Conservation (phyloP, 768 basidiomycete species). For the Mycena pura region DNA sequence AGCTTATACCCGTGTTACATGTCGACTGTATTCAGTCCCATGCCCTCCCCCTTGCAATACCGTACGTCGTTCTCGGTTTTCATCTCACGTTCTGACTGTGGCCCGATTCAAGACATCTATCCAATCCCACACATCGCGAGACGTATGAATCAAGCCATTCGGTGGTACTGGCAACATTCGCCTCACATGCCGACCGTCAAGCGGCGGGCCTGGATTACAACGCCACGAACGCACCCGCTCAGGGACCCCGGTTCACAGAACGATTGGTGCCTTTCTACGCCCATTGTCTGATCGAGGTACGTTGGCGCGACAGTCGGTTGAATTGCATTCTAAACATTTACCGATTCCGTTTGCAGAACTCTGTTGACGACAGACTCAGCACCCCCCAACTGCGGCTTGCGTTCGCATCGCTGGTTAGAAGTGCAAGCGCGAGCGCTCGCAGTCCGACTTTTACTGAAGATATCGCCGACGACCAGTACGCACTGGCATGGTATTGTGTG, state of each 20-base stretch:
- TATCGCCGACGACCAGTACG: slow-evolving; percentile 37
- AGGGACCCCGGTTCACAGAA: slow-evolving; percentile 33
- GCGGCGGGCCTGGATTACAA: slow-evolving; percentile 4
- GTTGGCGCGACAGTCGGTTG: slow-evolving; percentile 16
- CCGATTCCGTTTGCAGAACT: slow-evolving; percentile 55
- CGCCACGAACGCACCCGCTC: slow-evolving; percentile 24
- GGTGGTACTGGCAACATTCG: slow-evolving; percentile 77
- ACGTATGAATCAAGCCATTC: slow-evolving; percentile 91
- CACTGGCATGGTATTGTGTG: slow-evolving; percentile 76
- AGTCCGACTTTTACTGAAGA: neutral
- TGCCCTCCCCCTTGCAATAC: slow-evolving; percentile 67
- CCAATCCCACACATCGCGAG: slow-evolving; percentile 64
- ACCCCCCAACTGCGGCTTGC: slow-evolving; percentile 75
- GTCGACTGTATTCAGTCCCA: slow-evolving; percentile 57
- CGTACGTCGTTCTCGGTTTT: slow-evolving; percentile 54
- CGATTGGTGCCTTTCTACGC: slow-evolving; percentile 79
- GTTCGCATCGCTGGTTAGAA: slow-evolving; percentile 71
- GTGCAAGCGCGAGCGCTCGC: slow-evolving; percentile 54
- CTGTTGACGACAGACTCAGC: slow-evolving; percentile 63
- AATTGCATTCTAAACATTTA: too few relatives aligned
- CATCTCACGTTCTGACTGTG: slow-evolving; percentile 12
- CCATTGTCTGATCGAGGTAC: slow-evolving; percentile 72
- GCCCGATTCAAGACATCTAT: slow-evolving; percentile 57
- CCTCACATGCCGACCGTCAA: slow-evolving; percentile 56
- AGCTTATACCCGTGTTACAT: slow-evolving; percentile 69